Percentiles rank a stretch among this genome's conserved stretches.
These are phyloP conservation scores for Colletotrichum liaoningense DNA, from an alignment of 2,329 filamentous ascomycete genomes.

Conservation along the genomic window DNA sequence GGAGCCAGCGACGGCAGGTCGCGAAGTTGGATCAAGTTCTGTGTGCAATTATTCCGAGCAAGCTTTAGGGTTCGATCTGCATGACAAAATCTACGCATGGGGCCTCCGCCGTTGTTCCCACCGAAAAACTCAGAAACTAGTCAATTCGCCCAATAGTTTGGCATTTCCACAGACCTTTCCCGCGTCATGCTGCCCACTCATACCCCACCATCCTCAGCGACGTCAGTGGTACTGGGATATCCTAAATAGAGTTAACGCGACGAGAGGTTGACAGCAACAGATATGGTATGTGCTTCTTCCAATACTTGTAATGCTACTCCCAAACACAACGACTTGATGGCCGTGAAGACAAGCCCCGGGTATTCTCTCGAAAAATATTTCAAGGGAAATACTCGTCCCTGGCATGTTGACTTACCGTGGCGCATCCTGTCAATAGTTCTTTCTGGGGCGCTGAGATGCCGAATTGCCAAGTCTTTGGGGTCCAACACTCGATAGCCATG, in stretches of 20 bases:
- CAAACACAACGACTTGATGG: too few relatives aligned
- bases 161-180: neutral
- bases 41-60: neutral
- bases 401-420: too few relatives aligned
- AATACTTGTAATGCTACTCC: too few relatives aligned
- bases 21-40: neutral
- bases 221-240: neutral
- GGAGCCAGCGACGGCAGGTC: neutral
- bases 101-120: slow-evolving; percentile 1
- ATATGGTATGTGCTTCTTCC: neutral
- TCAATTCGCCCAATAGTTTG: neutral
- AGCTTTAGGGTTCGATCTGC: slow-evolving; percentile 9
- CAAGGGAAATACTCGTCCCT: too few relatives aligned
- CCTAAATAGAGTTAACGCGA: neutral
- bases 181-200: neutral
- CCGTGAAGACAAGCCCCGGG: too few relatives aligned
- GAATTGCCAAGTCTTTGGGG: too few relatives aligned
- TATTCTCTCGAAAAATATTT: too few relatives aligned
- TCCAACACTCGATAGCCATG: too few relatives aligned
- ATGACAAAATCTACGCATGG: neutral
- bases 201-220: neutral
- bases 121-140: neutral
- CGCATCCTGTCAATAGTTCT: too few relatives aligned
- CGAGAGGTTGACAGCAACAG: neutral
- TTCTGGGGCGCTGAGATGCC: too few relatives aligned